Evolutionary conservation across 805 yeast genomes (phyloP).

Genomic region (Starmera pachycereana): DNA sequence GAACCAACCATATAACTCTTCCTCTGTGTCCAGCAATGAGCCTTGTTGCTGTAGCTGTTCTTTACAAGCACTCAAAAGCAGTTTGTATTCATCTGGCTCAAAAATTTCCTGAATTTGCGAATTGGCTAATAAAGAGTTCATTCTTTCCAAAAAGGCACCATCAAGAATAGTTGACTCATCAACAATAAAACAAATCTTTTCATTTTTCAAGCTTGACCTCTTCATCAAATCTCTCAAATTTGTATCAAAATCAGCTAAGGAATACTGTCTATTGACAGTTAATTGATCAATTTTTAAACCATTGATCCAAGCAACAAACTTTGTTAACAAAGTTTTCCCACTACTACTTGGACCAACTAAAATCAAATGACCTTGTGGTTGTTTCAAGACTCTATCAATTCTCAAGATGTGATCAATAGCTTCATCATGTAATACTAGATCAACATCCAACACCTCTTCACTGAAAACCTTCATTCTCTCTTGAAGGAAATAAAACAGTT

Average conservation of each 20-base stretch:
- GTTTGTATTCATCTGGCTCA: constrained; percentile 55
- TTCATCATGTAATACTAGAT: constrained; percentile 56
- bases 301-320: constrained; percentile 88
- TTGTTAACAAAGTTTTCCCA: constrained; percentile 67
- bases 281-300: constrained; percentile 58
- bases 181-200: constrained; percentile 57
- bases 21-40: constrained; percentile 48
- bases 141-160: constrained; percentile 74
- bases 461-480: constrained; percentile 62
- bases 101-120: constrained; percentile 88
- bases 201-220: constrained; percentile 42
- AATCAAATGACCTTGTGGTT: constrained; percentile 85
- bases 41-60: constrained; percentile 54
- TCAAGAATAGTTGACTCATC: constrained; percentile 76
- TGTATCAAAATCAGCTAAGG: constrained; percentile 55
- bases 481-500: constrained; percentile 41
- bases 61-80: constrained; percentile 43
- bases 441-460: constrained; percentile 64
- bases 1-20: constrained; percentile 72
- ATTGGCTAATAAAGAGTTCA: constrained; percentile 90
- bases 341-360: constrained; percentile 74
- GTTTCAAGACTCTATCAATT: constrained; percentile 72
- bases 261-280: constrained; percentile 41
- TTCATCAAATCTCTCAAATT: constrained; percentile 46
- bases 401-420: constrained; percentile 66